Percentiles rank a stretch among this genome's conserved stretches.
phyloP scores from a whole-genome alignment of 805 yeast genomes.

The Hanseniaspora jakobsenii region DNA sequence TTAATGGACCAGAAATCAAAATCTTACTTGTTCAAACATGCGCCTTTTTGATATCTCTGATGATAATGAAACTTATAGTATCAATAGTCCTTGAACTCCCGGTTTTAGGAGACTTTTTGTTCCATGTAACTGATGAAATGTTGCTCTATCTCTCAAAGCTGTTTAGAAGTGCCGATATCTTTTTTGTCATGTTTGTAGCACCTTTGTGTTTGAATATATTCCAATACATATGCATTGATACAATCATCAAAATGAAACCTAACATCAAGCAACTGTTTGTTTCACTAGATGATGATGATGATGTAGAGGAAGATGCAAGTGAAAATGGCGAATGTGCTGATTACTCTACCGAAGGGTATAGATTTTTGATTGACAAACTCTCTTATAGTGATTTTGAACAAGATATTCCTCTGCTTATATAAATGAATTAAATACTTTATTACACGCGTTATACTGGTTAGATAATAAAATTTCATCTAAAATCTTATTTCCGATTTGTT shows the following conservation, averaged over 20 bases:
- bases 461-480: too few species aligned
- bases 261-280: neutral
- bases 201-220: slow-evolving; percentile 64
- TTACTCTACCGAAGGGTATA: neutral
- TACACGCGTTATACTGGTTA: too few species aligned
- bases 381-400: slow-evolving; percentile 6
- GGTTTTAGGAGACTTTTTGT: slow-evolving; percentile 3
- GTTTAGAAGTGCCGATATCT: slow-evolving; percentile 71
- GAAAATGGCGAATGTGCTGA: too few species aligned
- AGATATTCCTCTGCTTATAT: neutral
- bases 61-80: slow-evolving; percentile 50
- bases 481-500: too few species aligned
- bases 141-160: slow-evolving; percentile 68
- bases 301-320: too few species aligned
- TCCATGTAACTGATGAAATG: slow-evolving; percentile 34
- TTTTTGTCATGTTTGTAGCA: slow-evolving; percentile 73
- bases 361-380: slow-evolving; percentile 9
- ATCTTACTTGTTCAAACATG: slow-evolving; percentile 9
- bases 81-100: slow-evolving; percentile 49
- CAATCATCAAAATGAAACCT: slow-evolving; percentile 49
- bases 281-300: neutral
- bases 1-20: slow-evolving; percentile 9
- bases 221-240: slow-evolving; percentile 62
- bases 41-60: slow-evolving; percentile 22
- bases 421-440: neutral